Conservation (phyloP, 192 early-diverging fungal genomes). For the Linnemannia elongata region DNA sequence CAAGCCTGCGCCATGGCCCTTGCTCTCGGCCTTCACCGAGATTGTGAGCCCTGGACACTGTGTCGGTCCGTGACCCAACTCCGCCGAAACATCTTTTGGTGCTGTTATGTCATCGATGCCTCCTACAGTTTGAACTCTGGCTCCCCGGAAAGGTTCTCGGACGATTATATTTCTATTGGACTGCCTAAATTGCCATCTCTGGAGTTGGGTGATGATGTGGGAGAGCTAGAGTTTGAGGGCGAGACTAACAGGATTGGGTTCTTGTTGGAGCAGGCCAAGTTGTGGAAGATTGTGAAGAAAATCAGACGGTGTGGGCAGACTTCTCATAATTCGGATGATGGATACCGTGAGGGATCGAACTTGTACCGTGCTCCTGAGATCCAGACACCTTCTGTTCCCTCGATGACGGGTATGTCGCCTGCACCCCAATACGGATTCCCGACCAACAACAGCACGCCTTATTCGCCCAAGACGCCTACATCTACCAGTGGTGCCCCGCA, state of each 20-base stretch:
- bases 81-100: conserved; percentile 56
- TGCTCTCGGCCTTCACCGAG: conserved; percentile 46
- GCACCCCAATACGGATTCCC: conserved; percentile 1
- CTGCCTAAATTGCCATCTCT: conserved; percentile 33
- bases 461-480: not conserved
- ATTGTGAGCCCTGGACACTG: conserved; percentile 49
- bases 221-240: conserved; percentile 40
- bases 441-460: not conserved
- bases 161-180: conserved; percentile 47
- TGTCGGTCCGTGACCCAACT: conserved; percentile 50
- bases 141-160: conserved; percentile 46
- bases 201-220: conserved; percentile 44
- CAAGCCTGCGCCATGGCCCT: conserved; percentile 57
- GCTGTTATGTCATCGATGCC: conserved; percentile 53
- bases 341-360: conserved; percentile 28
- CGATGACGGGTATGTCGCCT: not conserved
- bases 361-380: conserved; percentile 17
- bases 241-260: conserved; percentile 47
- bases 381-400: not conserved
- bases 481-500: not conserved
- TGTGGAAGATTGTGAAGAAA: conserved; percentile 58
- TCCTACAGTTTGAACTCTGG: conserved; percentile 48
- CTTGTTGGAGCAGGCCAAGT: conserved; percentile 55
- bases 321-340: conserved; percentile 27
- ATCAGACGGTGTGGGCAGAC: conserved; percentile 54